Evolutionary conservation across 371 early-diverging fungal genomes (phyloP).

Genomic region (Dinochytrium kinnereticum): DNA sequence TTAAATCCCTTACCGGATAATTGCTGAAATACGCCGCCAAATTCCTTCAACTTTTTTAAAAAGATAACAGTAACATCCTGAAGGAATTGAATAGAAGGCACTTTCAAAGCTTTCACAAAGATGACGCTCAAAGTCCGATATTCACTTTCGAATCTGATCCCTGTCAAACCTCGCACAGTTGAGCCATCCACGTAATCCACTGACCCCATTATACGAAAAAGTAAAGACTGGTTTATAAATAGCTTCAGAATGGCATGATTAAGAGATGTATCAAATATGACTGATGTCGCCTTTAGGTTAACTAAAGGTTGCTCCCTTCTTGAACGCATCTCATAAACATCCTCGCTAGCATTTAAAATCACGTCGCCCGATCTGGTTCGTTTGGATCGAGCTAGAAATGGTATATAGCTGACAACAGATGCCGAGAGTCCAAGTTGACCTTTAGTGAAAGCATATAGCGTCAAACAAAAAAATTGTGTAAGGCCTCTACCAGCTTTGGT

Average conservation of each 20-base stretch:
- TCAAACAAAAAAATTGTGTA: not conserved
- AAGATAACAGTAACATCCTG: not conserved
- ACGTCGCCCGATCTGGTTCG: not conserved
- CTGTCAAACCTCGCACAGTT: no score
- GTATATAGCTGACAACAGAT: not conserved
- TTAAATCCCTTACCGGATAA: not conserved
- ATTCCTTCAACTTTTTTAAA: not conserved
- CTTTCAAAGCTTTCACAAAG: conserved; percentile 10
- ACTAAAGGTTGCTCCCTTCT: not conserved
- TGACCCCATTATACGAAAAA: not conserved
- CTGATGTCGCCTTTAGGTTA: no score
- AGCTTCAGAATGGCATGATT: not conserved
- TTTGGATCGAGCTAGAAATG: not conserved
- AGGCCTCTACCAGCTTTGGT: not conserved
- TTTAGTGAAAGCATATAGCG: not conserved
- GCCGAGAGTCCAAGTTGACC: not conserved
- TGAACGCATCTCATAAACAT: not conserved
- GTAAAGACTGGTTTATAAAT: conserved; percentile 6
- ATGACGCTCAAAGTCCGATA: not conserved
- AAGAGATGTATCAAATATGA: not conserved
- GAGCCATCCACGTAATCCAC: not conserved
- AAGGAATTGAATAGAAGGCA: no score
- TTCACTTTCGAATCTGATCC: conserved; percentile 9
- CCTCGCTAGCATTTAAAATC: not conserved
- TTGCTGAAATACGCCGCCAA: conserved; percentile 7